A percentile compares a stretch with the other conserved stretches of the same genome.
Evolutionary conservation across 2,329 filamentous ascomycete species (phyloP).

Genomic region (Parastagonospora nodorum): DNA sequence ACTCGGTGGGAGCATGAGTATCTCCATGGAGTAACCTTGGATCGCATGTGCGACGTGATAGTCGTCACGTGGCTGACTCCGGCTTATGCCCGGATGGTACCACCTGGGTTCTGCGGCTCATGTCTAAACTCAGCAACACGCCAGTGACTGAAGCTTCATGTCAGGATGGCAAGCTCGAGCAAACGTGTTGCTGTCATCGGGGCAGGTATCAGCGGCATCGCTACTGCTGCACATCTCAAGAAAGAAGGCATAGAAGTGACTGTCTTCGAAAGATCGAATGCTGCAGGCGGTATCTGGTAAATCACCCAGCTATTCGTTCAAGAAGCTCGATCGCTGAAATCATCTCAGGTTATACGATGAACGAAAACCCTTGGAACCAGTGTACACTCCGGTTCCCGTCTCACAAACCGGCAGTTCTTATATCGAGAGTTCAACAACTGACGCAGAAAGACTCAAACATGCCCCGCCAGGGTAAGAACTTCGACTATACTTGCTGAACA

Average conservation of each 20-base stretch:
- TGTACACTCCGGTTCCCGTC: constrained; percentile 47
- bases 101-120: no score
- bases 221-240: constrained; percentile 42
- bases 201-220: constrained; percentile 45
- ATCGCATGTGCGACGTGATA: no score
- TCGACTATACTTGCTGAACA: neutral
- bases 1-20: neutral
- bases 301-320: constrained; percentile 7
- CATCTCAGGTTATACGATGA: constrained; percentile 55
- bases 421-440: constrained; percentile 13
- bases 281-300: constrained; percentile 63
- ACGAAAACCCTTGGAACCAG: constrained; percentile 53
- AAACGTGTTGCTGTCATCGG: constrained; percentile 42
- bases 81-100: no score
- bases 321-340: neutral
- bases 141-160: no score
- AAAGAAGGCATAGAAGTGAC: constrained; percentile 52
- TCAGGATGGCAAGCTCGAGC: constrained; percentile 13
- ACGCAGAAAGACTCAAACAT: constrained; percentile 38
- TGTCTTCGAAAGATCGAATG: constrained; percentile 59
- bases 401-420: constrained; percentile 25
- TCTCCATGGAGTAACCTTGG: neutral
- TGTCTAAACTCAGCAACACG: no score
- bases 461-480: constrained; percentile 56
- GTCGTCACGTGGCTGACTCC: no score